A percentile compares a stretch with the other conserved stretches of the same genome.
Conservation (phyloP, 441 rosid species). For the Croton laevigatus region DNA sequence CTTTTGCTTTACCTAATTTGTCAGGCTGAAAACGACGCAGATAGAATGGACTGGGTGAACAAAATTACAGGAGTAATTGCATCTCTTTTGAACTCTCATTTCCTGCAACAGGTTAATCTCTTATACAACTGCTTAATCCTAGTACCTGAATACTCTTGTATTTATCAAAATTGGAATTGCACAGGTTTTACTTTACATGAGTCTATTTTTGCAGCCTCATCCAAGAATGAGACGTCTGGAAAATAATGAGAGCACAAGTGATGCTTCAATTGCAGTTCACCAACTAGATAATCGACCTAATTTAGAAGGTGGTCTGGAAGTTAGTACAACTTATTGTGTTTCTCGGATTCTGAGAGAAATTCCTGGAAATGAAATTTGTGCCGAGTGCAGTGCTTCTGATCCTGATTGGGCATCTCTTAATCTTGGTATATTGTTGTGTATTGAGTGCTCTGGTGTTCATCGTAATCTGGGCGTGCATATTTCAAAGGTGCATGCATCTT, state of each 20-base stretch:
- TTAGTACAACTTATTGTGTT: conserved; percentile 42
- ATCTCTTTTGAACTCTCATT: conserved; percentile 70
- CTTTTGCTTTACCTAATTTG: conserved; percentile 8
- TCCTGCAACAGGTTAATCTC: conserved; percentile 64
- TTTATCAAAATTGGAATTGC: conserved; percentile 12
- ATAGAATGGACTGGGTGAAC: conserved; percentile 86
- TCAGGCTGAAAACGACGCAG: conserved; percentile 93
- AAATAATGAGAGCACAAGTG: conserved; percentile 26
- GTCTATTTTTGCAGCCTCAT: conserved; percentile 46
- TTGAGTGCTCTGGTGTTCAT: conserved; percentile 93
- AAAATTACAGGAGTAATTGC: conserved; percentile 74
- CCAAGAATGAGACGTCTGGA: conserved; percentile 30
- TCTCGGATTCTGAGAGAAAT: conserved; percentile 54
- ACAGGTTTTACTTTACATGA: conserved; percentile 29
- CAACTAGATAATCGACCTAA: conserved; percentile 28
- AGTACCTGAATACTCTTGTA: conserved; percentile 2
- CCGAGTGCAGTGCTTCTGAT: conserved; percentile 74
- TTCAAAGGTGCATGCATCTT: conserved; percentile 63
- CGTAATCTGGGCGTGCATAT: conserved; percentile 95
- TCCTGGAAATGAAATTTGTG: conserved; percentile 87
- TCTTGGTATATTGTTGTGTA: conserved; percentile 84
- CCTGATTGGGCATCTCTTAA: conserved; percentile 98
- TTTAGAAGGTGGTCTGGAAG: conserved; percentile 29
- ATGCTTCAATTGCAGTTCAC: conserved; percentile 31
- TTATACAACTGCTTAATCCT: not conserved